Base-by-base conservation (phyloP, 2,329 filamentous ascomycete genomes). In the Alternaria sp. region DNA sequence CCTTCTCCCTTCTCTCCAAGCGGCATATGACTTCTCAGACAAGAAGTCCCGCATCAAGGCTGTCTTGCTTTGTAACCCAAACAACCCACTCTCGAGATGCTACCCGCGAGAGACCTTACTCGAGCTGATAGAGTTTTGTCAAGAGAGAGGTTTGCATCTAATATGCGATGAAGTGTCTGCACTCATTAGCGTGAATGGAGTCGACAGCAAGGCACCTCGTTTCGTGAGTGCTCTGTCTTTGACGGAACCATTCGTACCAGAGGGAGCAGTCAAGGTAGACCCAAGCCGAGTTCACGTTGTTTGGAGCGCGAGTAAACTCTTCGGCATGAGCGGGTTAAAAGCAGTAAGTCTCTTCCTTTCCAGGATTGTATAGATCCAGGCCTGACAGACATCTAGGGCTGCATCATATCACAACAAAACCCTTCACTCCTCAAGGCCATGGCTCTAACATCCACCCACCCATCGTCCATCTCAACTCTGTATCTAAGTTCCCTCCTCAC, bases 81-180 rank as follows among this genome's bases (percentile, higher is more conserved):
- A 74, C 25, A 74, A 73, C 28, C 73, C 73, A 0, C 59, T 73
- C 2, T 68, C 69, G 0, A 61, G 65, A 59, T 75, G 74, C 44
- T 76, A 75, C 22, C 66, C 67, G 1, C 69, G 64, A 36, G 63
- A 68, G 25, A 65, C 66, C 0, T 38, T 77, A 4, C 64, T 75
- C 2, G 74, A 74, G 25, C 67, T 73, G 41, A 68, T 76, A 69
- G 73, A 76, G 30, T 76, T 76, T 32, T 77, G 74, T 36, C 73
- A 75, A 41, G 72, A 77, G 44, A 62, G 70, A 1, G 67, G 64
- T 1, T 60, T 77, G 12, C 74, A 77, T 54, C 48, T 75, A 3
- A 72, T 77, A 16, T 71, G 59, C 10, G 74, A 77, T 41, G 74
- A 77, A 40, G 56, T 72, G 5, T 71, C 66, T 27, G 73, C 70